These are phyloP conservation scores for Starmerella apis DNA, from an alignment of 805 yeast species.

Conservation along the genomic window DNA sequence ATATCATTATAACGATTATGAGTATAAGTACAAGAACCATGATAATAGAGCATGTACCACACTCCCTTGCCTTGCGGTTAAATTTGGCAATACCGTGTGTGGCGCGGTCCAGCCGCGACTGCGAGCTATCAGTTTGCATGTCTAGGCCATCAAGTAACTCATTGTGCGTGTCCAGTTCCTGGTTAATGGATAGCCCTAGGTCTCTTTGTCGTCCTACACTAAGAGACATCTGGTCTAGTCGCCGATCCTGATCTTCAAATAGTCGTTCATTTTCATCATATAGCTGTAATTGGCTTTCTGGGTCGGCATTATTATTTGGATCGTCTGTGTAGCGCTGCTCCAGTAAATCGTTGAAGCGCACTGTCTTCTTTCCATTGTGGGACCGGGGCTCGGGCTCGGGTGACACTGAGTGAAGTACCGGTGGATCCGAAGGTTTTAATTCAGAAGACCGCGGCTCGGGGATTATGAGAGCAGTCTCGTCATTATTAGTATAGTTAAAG, in stretches of 20 bases:
- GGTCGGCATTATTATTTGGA: neutral
- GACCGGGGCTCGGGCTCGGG: constrained; percentile 2
- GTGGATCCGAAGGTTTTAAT: neutral
- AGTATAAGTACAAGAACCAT: constrained; percentile 28
- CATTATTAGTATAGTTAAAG: constrained; percentile 7
- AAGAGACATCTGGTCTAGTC: constrained; percentile 31
- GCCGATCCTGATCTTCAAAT: constrained; percentile 34
- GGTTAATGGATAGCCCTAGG: constrained; percentile 33
- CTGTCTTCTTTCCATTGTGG: neutral
- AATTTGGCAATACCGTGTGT: constrained; percentile 31
- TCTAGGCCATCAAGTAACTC: constrained; percentile 35
- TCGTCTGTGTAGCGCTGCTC: neutral
- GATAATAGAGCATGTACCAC: constrained; percentile 32
- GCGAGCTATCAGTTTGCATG: constrained; percentile 32
- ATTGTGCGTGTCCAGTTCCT: constrained; percentile 33
- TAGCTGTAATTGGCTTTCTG: constrained; percentile 8
- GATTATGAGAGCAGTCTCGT: neutral
- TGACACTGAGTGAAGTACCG: neutral
- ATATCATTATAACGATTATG: constrained; percentile 30
- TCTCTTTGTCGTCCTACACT: constrained; percentile 34
- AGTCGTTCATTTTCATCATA: constrained; percentile 23
- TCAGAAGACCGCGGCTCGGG: neutral
- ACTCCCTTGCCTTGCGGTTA: constrained; percentile 33
- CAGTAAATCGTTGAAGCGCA: neutral
- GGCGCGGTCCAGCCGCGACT: constrained; percentile 31